Conservation (phyloP, 805 yeast genomes). For the Starmerella khaoyaiensis region DNA sequence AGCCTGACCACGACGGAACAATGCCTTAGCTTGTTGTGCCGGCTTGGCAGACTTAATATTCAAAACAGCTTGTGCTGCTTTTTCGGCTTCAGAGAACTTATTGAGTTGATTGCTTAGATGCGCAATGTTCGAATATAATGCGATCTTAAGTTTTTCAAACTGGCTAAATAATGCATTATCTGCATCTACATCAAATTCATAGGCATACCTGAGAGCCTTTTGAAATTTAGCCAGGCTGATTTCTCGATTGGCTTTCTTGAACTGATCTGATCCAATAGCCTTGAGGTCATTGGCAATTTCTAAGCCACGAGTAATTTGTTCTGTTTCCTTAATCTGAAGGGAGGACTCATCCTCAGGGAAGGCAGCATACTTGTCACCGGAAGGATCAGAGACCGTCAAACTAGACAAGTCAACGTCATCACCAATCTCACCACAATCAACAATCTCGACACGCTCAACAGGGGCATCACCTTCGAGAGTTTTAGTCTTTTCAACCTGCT, state of each 20-base stretch:
- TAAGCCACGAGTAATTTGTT: constrained; percentile 34
- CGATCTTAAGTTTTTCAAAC: constrained; percentile 44
- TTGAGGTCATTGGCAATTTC: constrained; percentile 54
- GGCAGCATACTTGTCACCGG: constrained; percentile 75
- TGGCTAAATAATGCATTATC: constrained; percentile 27
- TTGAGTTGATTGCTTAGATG: constrained; percentile 56
- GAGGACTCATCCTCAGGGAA: constrained; percentile 58
- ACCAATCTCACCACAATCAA: constrained; percentile 62
- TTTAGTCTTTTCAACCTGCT: constrained; percentile 58
- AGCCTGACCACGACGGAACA: constrained; percentile 75
- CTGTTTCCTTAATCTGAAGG: constrained; percentile 49
- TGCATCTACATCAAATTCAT: constrained; percentile 62
- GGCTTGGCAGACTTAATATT: constrained; percentile 44
- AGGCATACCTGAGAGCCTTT: constrained; percentile 58
- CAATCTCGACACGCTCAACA: constrained; percentile 49
- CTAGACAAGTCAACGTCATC: constrained; percentile 42
- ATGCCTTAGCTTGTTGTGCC: constrained; percentile 68
- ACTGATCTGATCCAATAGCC: constrained; percentile 61
- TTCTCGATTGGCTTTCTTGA: constrained; percentile 49
- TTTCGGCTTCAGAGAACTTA: constrained; percentile 41
- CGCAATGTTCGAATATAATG: constrained; percentile 60
- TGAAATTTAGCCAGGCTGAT: constrained; percentile 54
- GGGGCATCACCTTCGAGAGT: constrained; percentile 66
- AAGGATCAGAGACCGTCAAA: constrained; percentile 26
- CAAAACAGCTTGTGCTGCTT: constrained; percentile 53